Evolutionary conservation across 2,329 filamentous ascomycete species (phyloP).

Genomic region (Hypoxylon sp.): DNA sequence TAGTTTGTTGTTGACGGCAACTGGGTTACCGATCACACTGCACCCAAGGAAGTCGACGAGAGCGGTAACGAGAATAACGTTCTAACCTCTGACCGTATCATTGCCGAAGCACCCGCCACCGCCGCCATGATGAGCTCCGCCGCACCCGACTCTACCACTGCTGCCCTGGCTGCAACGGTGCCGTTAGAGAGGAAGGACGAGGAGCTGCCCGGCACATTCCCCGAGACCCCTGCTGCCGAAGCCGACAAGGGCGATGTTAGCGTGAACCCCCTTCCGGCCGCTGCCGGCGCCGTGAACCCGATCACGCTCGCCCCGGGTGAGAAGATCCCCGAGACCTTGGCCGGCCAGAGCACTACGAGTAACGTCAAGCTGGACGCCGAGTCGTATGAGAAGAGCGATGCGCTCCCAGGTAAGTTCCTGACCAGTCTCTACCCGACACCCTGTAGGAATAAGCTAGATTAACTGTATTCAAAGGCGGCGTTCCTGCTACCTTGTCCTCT

Average conservation of each 20-base stretch:
- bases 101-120: slow-evolving; percentile 54
- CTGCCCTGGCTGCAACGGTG: slow-evolving; percentile 70
- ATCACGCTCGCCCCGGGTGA: slow-evolving; percentile 81
- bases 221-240: slow-evolving; percentile 70
- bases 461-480: slow-evolving; percentile 35
- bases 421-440: not conserved
- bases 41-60: slow-evolving; percentile 82
- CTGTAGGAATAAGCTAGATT: slow-evolving; percentile 1
- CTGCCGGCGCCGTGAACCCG: slow-evolving; percentile 75
- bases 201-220: slow-evolving; percentile 71
- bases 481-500: slow-evolving; percentile 37
- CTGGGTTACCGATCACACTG: slow-evolving; percentile 85
- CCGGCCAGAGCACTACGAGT: slow-evolving; percentile 71
- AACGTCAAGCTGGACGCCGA: slow-evolving; percentile 82
- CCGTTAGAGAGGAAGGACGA: slow-evolving; percentile 61
- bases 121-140: slow-evolving; percentile 70
- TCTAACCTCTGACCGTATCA: slow-evolving; percentile 76
- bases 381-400: slow-evolving; percentile 84
- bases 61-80: slow-evolving; percentile 94
- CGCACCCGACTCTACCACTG: slow-evolving; percentile 75
- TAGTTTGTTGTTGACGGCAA: slow-evolving; percentile 95
- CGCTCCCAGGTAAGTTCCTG: slow-evolving; percentile 56
- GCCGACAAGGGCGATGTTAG: slow-evolving; percentile 60
- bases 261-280: slow-evolving; percentile 69
- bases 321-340: slow-evolving; percentile 75